These are phyloP conservation scores for Phytophthora lateralis DNA, from an alignment of 352 stramenopile species.

Conservation along the genomic window DNA sequence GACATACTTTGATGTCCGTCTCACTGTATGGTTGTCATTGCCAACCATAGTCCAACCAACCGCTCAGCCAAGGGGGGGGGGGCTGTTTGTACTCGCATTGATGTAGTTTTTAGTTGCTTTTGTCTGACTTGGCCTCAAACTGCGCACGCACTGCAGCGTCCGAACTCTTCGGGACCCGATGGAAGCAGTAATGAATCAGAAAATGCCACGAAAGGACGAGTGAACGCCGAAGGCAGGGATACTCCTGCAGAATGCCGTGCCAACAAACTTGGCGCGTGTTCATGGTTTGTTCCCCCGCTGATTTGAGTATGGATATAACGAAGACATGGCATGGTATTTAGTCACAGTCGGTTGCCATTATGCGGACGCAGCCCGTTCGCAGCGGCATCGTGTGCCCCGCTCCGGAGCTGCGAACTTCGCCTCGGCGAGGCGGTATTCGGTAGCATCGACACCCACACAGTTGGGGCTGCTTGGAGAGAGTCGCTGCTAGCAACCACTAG, in stretches of 20 bases:
- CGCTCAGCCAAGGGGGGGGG: no score
- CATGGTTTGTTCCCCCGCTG: constrained; percentile 1
- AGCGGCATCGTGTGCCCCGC: background rate
- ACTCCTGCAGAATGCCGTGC: background rate
- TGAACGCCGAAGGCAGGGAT: background rate
- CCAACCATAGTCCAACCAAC: no score
- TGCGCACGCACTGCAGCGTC: constrained; percentile 12
- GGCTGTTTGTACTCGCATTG: constrained; percentile 1
- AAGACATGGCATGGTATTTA: constrained; percentile 8
- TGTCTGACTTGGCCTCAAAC: no score
- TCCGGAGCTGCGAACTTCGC: constrained; percentile 4
- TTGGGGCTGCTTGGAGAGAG: constrained; percentile 3
- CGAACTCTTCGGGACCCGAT: constrained; percentile 17
- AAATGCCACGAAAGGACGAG: constrained; percentile 27
- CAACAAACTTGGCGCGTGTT: constrained; percentile 21
- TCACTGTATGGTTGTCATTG: background rate
- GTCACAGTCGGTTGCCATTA: no score
- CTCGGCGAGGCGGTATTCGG: constrained; percentile 4
- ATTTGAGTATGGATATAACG: constrained; percentile 23
- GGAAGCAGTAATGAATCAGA: constrained; percentile 28
- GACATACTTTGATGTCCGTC: no score
- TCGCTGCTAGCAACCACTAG: constrained; percentile 2
- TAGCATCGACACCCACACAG: constrained; percentile 20
- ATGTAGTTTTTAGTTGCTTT: background rate
- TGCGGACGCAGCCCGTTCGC: constrained; percentile 2